Evolutionary conservation across 495 filamentous ascomycete species (phyloP).

Genomic region (Hyaloscypha finlandica): DNA sequence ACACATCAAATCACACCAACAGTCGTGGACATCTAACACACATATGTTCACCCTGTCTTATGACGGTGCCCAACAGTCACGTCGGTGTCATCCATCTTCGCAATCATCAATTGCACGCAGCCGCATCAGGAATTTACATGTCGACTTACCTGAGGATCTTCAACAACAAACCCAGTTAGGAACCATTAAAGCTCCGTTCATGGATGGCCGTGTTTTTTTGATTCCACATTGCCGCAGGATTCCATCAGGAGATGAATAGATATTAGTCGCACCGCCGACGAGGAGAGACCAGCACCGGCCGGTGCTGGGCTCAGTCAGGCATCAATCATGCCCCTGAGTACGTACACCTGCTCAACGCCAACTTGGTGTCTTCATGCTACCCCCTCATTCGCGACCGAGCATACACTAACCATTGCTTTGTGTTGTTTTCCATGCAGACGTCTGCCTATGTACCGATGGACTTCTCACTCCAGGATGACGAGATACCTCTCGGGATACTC

Average conservation of each 20-base stretch:
- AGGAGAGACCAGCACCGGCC: slow-evolving; percentile 19
- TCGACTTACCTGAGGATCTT: not conserved
- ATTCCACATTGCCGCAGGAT: not conserved
- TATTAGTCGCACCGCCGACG: not conserved
- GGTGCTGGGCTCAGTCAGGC: slow-evolving; percentile 25
- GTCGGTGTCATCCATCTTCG: not conserved
- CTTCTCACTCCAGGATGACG: not conserved
- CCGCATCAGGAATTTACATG: slow-evolving; percentile 2
- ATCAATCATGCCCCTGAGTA: slow-evolving; percentile 33
- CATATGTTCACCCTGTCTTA: not conserved
- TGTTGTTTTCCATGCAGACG: slow-evolving; percentile 24
- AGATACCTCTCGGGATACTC: slow-evolving; percentile 3
- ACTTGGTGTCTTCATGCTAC: slow-evolving; percentile 22
- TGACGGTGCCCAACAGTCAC: not conserved
- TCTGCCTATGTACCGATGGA: slow-evolving; percentile 8
- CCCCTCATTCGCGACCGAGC: slow-evolving; percentile 26
- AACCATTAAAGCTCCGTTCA: not conserved
- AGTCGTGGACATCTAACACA: not conserved
- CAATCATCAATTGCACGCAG: not conserved
- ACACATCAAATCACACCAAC: slow-evolving; percentile 5
- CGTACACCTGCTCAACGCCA: slow-evolving; percentile 33
- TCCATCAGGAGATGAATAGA: not conserved
- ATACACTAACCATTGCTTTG: slow-evolving; percentile 31
- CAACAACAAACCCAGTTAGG: not conserved
- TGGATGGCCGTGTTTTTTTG: not conserved